phyloP scores from a whole-genome alignment of 2,329 filamentous ascomycete genomes.

The Phialophora chinensis region DNA sequence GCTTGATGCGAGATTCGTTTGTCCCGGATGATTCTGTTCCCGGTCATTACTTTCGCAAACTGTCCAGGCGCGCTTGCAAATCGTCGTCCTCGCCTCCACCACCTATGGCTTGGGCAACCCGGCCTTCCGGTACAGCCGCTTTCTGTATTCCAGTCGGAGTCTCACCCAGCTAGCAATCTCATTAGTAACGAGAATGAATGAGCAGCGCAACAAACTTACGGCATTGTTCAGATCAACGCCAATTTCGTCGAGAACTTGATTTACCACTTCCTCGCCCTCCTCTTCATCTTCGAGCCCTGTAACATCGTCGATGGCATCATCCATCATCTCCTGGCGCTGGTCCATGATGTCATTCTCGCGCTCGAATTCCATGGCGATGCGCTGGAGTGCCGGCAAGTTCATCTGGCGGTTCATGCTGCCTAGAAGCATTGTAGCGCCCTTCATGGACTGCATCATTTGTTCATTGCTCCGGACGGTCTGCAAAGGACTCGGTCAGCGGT shows the following conservation, averaged over 20 bases:
- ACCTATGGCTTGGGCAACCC: constrained; percentile 85
- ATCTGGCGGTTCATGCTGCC: constrained; percentile 98
- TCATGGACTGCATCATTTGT: constrained; percentile 99
- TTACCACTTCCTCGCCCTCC: constrained; percentile 95
- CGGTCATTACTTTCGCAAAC: constrained; percentile 64
- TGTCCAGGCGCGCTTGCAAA: constrained; percentile 90
- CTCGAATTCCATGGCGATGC: constrained; percentile 99
- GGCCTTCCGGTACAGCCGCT: constrained; percentile 72
- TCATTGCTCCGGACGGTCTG: constrained; percentile 97
- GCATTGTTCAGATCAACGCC: constrained; percentile 89
- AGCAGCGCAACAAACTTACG: constrained; percentile 62
- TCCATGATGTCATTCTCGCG: constrained; percentile 99
- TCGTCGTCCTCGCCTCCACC: constrained; percentile 77
- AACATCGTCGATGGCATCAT: constrained; percentile 96
- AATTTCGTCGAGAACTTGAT: constrained; percentile 95
- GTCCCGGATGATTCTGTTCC: not conserved
- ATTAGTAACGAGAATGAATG: constrained; percentile 30
- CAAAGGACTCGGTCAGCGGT: constrained; percentile 17
- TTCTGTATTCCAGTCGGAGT: constrained; percentile 84
- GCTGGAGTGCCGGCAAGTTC: constrained; percentile 93
- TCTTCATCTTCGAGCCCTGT: constrained; percentile 91
- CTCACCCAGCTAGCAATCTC: constrained; percentile 74
- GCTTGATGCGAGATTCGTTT: constrained; percentile 16
- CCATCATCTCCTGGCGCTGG: constrained; percentile 99
- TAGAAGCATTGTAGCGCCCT: constrained; percentile 88